Evolutionary conservation across 306 rosid genomes (phyloP), one percentile per base, ranked within the genome.

Genomic region (Fragaria ananassa): DNA sequence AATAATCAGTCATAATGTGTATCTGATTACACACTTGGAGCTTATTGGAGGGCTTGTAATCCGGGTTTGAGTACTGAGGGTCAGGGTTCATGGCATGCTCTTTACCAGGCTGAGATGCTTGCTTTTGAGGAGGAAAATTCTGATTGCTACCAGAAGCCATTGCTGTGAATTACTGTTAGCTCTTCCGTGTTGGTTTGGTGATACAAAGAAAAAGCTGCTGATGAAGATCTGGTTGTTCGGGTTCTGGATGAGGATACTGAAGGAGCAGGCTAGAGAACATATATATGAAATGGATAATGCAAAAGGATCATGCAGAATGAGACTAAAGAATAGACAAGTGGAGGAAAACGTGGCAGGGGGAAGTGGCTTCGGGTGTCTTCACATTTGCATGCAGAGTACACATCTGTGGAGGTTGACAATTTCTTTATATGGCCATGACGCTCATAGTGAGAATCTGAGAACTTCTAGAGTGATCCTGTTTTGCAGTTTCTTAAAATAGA

Each of bases 51-150:
- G 96, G 90, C 42, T 80, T 86, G 85, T 93, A 88, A 11, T 88
- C 83, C 1, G 92, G 82, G 75, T 67, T 56, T 19, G 82, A 74
- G 80, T 87, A 91, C 67, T 91, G 91, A 10, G 98, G 97, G 39
- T 49, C 78, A 54, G 98, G 98, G 70, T 93, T 79, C 97, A 91
- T 87, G 65, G 0, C 84, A 68, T 90, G 90, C 76, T 93, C 91
- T 87, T 90, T 86, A 39, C 98, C 96, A 3, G 97, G 97, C 35
- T 90, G 96, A 14, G 79, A 65, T 5, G 78, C 46, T 83, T 91
- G 97, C 78, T 75, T 87, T 81, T 91, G 96, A 10, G 83, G 81
- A 15, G 94, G 96, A 14, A 90, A 51, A 1, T 18, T 87, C 0
- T 81, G 76, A 47, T 78, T 54, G 17, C 83, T 86, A 29, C 75